Evolutionary conservation across 169 alveolate genomes (phyloP).

Genomic region (Cryptosporidium ryanae): DNA sequence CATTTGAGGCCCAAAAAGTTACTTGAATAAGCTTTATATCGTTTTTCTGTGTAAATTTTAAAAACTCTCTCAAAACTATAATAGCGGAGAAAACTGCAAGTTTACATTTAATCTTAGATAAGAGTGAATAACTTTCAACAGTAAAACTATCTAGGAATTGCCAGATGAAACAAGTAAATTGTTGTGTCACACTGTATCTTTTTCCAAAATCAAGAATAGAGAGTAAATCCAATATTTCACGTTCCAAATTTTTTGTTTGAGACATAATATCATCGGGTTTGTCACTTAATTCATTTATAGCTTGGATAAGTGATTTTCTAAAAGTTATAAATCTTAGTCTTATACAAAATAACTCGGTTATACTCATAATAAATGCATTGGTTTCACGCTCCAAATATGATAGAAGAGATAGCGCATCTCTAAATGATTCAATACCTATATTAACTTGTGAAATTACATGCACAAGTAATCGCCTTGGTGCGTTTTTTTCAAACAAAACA

Average conservation of each 20-base stretch:
- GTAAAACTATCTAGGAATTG: constrained; percentile 45
- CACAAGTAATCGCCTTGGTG: constrained; percentile 46
- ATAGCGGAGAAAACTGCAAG: constrained; percentile 63
- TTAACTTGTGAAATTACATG: constrained; percentile 53
- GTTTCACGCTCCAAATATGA: constrained; percentile 32
- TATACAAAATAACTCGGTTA: constrained; percentile 45
- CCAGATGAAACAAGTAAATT: constrained; percentile 65
- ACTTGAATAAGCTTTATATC: constrained; percentile 2
- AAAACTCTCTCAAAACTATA: constrained; percentile 37
- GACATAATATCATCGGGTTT: not conserved
- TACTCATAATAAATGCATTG: constrained; percentile 15
- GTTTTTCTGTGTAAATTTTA: constrained; percentile 1
- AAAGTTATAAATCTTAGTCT: constrained; percentile 49
- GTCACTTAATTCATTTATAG: not conserved
- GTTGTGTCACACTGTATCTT: constrained; percentile 23
- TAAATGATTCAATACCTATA: constrained; percentile 61
- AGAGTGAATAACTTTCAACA: not conserved
- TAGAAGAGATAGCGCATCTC: constrained; percentile 35
- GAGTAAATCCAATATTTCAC: constrained; percentile 32
- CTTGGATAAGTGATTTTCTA: constrained; percentile 5
- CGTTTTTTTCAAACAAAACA: constrained; percentile 55
- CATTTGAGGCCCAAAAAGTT: constrained; percentile 63
- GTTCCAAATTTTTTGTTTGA: constrained; percentile 4
- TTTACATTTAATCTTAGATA: constrained; percentile 16
- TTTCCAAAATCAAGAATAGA: not conserved